A percentile compares a stretch with the other conserved stretches of the same genome.
phyloP scores from a whole-genome alignment of 306 rosid genomes.

The Myrica gale region DNA sequence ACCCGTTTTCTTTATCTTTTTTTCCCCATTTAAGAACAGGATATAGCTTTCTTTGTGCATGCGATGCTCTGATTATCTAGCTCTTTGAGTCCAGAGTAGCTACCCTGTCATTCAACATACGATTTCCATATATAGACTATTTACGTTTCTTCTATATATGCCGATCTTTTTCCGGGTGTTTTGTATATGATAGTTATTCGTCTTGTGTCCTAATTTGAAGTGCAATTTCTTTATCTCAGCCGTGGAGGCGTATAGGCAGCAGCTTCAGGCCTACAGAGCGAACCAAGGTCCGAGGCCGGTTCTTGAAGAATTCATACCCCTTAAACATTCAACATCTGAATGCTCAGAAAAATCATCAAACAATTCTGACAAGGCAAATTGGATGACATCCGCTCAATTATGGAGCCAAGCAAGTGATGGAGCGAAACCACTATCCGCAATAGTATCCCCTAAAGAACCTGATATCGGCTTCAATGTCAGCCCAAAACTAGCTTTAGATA shows the following conservation, averaged over 20 bases:
- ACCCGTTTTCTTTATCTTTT: slow-evolving; percentile 34
- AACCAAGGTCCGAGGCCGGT: slow-evolving; percentile 67
- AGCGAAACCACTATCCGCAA: slow-evolving; percentile 44
- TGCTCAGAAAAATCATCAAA: slow-evolving; percentile 48
- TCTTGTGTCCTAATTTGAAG: not conserved
- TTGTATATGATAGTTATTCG: not conserved
- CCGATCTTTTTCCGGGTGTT: no score
- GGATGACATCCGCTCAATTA: slow-evolving; percentile 96
- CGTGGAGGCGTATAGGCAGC: slow-evolving; percentile 83
- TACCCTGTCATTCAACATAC: not conserved
- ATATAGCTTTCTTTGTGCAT: slow-evolving; percentile 22
- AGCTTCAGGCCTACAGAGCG: slow-evolving; percentile 57
- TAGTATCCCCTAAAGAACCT: slow-evolving; percentile 38
- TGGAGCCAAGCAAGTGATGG: slow-evolving; percentile 91
- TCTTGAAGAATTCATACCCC: slow-evolving; percentile 92
- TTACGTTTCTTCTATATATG: not conserved
- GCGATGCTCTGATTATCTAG: no score
- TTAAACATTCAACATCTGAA: slow-evolving; percentile 63
- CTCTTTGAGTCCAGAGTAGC: slow-evolving; percentile 15
- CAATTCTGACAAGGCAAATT: slow-evolving; percentile 78
- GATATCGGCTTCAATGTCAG: slow-evolving; percentile 59
- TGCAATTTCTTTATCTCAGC: slow-evolving; percentile 41
- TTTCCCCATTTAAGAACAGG: slow-evolving; percentile 27
- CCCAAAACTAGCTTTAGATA: slow-evolving; percentile 55
- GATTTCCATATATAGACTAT: not conserved